phyloP scores from a whole-genome alignment of 192 early-diverging fungal species.

The Coemansia sp. region DNA sequence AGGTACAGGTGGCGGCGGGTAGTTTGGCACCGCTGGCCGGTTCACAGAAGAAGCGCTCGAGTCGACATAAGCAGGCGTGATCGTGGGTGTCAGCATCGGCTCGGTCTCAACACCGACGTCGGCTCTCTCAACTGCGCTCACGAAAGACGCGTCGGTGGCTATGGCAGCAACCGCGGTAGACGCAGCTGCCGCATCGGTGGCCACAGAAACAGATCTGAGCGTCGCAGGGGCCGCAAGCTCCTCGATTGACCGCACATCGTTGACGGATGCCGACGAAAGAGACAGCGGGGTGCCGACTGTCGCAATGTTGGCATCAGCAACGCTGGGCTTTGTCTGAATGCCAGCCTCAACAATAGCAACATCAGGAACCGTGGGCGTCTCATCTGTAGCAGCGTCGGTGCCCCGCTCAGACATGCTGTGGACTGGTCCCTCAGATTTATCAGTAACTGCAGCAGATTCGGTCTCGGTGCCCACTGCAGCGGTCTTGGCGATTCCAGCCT shows the following conservation, averaged over 20 bases:
- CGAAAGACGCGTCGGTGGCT: neutral
- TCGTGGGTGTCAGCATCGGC: neutral
- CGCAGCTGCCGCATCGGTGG: neutral
- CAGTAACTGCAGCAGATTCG: neutral
- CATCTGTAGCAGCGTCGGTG: neutral
- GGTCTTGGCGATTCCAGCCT: conserved; percentile 6
- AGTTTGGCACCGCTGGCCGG: neutral
- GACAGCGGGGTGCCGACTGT: conserved; percentile 26
- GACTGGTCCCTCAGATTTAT: conserved; percentile 7
- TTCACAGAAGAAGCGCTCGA: neutral
- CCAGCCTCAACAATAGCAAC: conserved; percentile 22
- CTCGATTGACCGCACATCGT: conserved; percentile 1
- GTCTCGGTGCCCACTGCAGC: conserved; percentile 13
- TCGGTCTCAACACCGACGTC: neutral
- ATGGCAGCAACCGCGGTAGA: neutral
- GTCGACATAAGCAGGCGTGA: neutral
- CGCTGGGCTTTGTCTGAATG: conserved; percentile 16
- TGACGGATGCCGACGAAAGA: conserved; percentile 9
- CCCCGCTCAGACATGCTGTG: neutral
- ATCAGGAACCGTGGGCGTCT: conserved; percentile 17
- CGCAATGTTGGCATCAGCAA: conserved; percentile 25
- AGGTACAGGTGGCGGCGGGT: neutral
- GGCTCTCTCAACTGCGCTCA: neutral
- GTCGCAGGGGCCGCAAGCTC: neutral
- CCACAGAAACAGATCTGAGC: neutral